These are phyloP conservation scores for Bifiguratus adelaidae DNA, from an alignment of 192 early-diverging fungal genomes.

Conservation along the genomic window DNA sequence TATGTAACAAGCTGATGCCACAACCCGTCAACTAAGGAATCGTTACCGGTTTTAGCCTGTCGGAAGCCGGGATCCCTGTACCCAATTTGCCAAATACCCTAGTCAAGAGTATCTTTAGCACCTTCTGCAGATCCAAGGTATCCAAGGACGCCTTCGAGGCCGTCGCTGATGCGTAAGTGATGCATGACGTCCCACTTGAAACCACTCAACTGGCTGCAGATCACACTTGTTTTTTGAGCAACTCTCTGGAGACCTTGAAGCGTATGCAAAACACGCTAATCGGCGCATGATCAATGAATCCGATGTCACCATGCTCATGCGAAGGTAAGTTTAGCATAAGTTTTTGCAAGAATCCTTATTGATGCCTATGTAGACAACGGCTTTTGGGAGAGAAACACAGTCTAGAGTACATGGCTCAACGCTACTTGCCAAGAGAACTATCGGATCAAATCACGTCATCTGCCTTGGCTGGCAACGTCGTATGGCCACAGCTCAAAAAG, in stretches of 20 bases:
- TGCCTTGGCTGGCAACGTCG: constrained; percentile 7
- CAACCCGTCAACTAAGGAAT: too few relatives aligned
- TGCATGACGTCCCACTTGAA: neutral
- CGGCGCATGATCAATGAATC: constrained; percentile 20
- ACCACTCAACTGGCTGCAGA: constrained; percentile 3
- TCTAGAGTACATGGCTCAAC: constrained; percentile 20
- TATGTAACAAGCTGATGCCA: too few relatives aligned
- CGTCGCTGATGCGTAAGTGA: constrained; percentile 24
- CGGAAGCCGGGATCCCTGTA: constrained; percentile 12
- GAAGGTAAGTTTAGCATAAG: constrained; percentile 8
- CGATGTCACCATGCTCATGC: constrained; percentile 23
- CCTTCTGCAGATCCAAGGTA: constrained; percentile 17
- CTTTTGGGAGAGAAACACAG: constrained; percentile 16
- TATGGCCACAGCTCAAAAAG: too few relatives aligned
- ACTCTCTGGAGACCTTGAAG: constrained; percentile 18
- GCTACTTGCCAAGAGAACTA: constrained; percentile 20
- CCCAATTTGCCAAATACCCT: constrained; percentile 17
- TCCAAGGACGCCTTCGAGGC: constrained; percentile 23
- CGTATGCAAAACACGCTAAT: constrained; percentile 25
- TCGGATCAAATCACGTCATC: constrained; percentile 12
- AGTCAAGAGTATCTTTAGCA: constrained; percentile 16
- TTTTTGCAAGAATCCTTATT: neutral
- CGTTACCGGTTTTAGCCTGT: constrained; percentile 6
- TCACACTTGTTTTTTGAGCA: constrained; percentile 26
- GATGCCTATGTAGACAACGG: constrained; percentile 9